Evolutionary conservation across 495 filamentous ascomycete species (phyloP), one percentile per base, ranked within the genome.

Genomic region (Xylaria castorea): DNA sequence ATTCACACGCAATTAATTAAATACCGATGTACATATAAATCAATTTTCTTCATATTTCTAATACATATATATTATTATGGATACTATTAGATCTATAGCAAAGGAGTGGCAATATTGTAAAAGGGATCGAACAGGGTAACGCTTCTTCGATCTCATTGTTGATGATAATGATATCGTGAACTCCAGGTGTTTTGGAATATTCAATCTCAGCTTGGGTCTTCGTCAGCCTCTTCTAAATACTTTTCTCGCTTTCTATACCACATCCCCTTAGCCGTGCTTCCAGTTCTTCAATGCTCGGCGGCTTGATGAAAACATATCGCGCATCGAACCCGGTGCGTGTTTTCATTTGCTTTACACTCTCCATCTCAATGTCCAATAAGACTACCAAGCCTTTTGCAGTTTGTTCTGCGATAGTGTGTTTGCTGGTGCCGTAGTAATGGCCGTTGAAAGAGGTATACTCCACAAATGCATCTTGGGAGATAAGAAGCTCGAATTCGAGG

Each of bases 381-480:
- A 84, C 84, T 16, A 76, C 77, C 63, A 72, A 70, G 11, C 85
- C 85, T 74, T 85, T 81, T 72, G 85, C 85, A 11, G 86, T 85
- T 32, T 90, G 84, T 53, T 87, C 80, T 78, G 87, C 84, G 27
- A 92, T 84, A 0, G 90, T 86, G 74, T 84, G 79, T 5, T 87
- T 79, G 70, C 85, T 88, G n/a, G 91, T 92, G 6, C 91, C 91
- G 76, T 92, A 92, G 74, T 81, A 78, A 74, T 92, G 91, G 6
- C 88, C 85, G 9, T 89, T 84, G 74, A 92, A 92, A 69, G 86
- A 81, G 38, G 91, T 90, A 78, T 89, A 83, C 77, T 92, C 90
- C 48, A 92, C 85, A 79, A 92, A 92, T 0, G 86, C 89, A 25
- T 85, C 82, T 40, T 87, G 74, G 27, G 79, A 78, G 14, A 89